Base-by-base conservation (phyloP, 257 asterid genomes). In the Rubia yunnanensis region DNA sequence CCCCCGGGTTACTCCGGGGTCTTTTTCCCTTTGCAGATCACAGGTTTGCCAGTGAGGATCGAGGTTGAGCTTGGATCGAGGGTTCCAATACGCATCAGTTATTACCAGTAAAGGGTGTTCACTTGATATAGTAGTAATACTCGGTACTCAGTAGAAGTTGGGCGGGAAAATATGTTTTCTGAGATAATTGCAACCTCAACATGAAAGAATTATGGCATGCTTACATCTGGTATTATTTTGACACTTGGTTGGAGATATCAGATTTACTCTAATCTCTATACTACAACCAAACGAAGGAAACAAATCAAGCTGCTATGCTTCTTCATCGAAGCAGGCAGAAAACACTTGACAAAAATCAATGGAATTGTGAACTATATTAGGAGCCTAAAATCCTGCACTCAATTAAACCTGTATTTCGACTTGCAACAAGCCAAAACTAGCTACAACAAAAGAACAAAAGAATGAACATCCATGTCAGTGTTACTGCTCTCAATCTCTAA, bases 371-470 rank as follows among this genome's bases (percentile, higher is more conserved):
- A 64, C 52, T n/a, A n/a, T n/a, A n/a, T n/a, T n/a, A n/a, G n/a
- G n/a, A n/a, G n/a, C n/a, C n/a, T n/a, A n/a, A n/a, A n/a, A n/a
- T n/a, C n/a, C n/a, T n/a, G n/a, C n/a, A n/a, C n/a, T 35, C 63
- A 64, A 31, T 36, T 57, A 66, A 66, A 63, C 74, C 82, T 63
- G 65, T 5, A 31, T 63, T 65, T 64, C 57, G 71, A 56, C 46
- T 50, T 53, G 63, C 60, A 49, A 46, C 44, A 61, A 72, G 77
- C 86, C 73, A 77, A 76, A 86, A 73, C 75, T 68, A 24, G 64
- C 63, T 46, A 69, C 70, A 69, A 60, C 24, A 41, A 74, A 58
- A 67, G 72, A 82, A 82, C 63, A 65, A 82, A 85, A 65, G 74
- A 86, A 84, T 65, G 63, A 75, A 80, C 48, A 48, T 76, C 65